Conservation (phyloP, 2,329 filamentous ascomycete genomes). For the Aspergillus brunneoviolaceus region DNA sequence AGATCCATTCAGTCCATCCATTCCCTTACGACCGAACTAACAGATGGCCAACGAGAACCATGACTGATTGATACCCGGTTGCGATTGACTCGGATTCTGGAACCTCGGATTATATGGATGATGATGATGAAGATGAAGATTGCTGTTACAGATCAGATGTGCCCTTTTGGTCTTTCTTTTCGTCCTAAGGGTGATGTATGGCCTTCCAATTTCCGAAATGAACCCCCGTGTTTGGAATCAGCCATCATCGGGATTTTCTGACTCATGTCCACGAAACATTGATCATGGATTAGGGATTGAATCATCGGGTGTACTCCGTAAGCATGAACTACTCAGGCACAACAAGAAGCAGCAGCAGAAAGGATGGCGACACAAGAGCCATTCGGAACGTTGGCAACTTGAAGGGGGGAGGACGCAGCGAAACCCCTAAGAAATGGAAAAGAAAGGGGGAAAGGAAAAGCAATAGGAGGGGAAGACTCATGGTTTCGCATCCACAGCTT, state of each 20-base stretch:
- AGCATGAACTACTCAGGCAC: background rate
- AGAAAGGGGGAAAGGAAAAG: slow-evolving; percentile 26
- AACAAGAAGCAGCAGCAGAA: background rate
- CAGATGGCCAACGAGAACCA: background rate
- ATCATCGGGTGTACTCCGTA: background rate
- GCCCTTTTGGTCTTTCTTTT: slow-evolving; percentile 1
- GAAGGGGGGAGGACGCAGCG: slow-evolving; percentile 1
- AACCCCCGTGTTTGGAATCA: slow-evolving; percentile 9
- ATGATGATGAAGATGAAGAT: background rate
- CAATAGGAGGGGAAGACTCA: background rate
- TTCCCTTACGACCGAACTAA: background rate
- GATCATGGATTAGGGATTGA: background rate
- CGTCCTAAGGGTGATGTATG: background rate
- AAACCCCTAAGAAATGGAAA: slow-evolving; percentile 21
- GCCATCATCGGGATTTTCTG: slow-evolving; percentile 5
- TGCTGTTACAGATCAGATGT: slow-evolving; percentile 8
- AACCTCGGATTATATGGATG: background rate
- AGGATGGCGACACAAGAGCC: background rate
- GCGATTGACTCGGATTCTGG: background rate
- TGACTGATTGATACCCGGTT: slow-evolving; percentile 1
- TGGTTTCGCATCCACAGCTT: slow-evolving; percentile 23
- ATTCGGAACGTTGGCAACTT: slow-evolving; percentile 19
- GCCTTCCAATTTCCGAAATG: slow-evolving; percentile 7
- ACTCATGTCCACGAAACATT: background rate
- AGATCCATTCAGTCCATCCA: slow-evolving; percentile 1